Evolutionary conservation across 495 filamentous ascomycete genomes (phyloP), one percentile per base, ranked within the genome.

Genomic region (Elaphomyces granulatus): DNA sequence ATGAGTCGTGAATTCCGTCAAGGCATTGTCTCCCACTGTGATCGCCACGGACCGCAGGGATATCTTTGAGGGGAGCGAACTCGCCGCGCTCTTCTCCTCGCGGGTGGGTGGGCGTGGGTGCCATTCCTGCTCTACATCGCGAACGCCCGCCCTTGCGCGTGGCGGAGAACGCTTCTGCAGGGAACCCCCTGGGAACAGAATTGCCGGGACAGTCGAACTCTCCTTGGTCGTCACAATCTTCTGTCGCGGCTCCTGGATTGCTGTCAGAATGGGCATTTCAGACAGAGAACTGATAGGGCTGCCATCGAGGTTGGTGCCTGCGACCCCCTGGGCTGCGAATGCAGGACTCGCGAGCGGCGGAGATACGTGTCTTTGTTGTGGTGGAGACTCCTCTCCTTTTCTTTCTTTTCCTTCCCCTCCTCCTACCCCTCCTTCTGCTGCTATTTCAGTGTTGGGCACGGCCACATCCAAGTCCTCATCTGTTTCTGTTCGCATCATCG

Each of bases 401-500:
- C n/a, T n/a, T n/a, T n/a, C n/a, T n/a, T n/a, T n/a, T n/a, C n/a
- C n/a, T n/a, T n/a, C n/a, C n/a, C n/a, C n/a, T n/a, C n/a, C n/a
- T n/a, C n/a, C n/a, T n/a, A n/a, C n/a, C n/a, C n/a, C n/a, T n/a
- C n/a, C n/a, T n/a, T n/a, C n/a, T n/a, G n/a, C n/a, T n/a, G n/a
- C n/a, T n/a, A n/a, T n/a, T n/a, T n/a, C n/a, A n/a, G n/a, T n/a
- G n/a, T n/a, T n/a, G n/a, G n/a, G n/a, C n/a, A n/a, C n/a, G n/a
- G n/a, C n/a, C n/a, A n/a, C n/a, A n/a, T n/a, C n/a, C n/a, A n/a
- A n/a, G n/a, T n/a, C n/a, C n/a, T n/a, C n/a, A n/a, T n/a, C 82
- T 59, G 86, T 81, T 15, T 80, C 81, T 18, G 70, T 64, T 36
- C 77, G 67, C 74, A 86, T 83, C 55, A 78, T 68, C n/a, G 76